Evolutionary conservation across 202 grass and related monocot genomes (phyloP).

Genomic region (Eragrostis tef): DNA sequence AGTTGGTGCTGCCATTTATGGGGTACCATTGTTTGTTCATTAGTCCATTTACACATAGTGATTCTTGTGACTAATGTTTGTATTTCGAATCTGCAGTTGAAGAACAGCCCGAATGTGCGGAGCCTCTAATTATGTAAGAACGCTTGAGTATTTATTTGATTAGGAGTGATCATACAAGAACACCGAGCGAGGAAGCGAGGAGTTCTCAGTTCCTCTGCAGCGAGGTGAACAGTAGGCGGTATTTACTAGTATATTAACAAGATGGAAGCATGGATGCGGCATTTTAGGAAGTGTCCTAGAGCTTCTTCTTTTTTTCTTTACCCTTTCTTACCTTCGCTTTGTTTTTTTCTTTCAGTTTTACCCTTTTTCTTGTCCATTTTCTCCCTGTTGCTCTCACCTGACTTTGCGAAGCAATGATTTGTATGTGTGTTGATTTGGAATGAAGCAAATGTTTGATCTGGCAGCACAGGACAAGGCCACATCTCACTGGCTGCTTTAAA

Average conservation of each 20-base stretch:
- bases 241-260: constrained; percentile 64
- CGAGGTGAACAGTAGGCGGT: constrained; percentile 52
- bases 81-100: constrained; percentile 50
- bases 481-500: too few relatives aligned
- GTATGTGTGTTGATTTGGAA: constrained; percentile 66
- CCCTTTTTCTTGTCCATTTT: neutral
- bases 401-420: constrained; percentile 48
- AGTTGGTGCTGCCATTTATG: neutral
- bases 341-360: constrained; percentile 29
- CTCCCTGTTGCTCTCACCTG: neutral
- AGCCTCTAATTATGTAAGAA: constrained; percentile 48
- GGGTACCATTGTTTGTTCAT: neutral
- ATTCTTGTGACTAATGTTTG: constrained; percentile 13
- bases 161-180: constrained; percentile 52
- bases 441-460: constrained; percentile 39
- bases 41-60: neutral
- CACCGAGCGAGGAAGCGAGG: constrained; percentile 51
- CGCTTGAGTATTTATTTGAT: constrained; percentile 44
- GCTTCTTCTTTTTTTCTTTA: constrained; percentile 54
- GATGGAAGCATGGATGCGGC: constrained; percentile 81
- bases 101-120: constrained; percentile 34
- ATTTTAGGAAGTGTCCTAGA: constrained; percentile 89
- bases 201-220: constrained; percentile 46
- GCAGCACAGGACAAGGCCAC: neutral
- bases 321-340: constrained; percentile 22